Conservation (phyloP, 441 rosid genomes). For the Aquilaria agallochum region DNA sequence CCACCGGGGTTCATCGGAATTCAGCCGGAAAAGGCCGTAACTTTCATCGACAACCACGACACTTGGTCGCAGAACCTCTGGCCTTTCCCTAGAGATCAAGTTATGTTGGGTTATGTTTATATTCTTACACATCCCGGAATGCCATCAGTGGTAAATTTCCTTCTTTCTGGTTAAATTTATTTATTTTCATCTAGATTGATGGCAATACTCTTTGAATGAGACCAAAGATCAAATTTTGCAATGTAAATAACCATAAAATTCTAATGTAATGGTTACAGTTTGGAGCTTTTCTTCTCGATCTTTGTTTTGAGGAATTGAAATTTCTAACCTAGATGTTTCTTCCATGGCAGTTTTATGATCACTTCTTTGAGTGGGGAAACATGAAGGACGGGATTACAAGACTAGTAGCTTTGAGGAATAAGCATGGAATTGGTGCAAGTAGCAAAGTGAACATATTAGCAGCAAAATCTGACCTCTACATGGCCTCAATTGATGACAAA, state of each 20-base stretch:
- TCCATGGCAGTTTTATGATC: constrained; percentile 56
- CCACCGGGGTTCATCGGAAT: constrained; percentile 81
- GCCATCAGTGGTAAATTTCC: constrained; percentile 55
- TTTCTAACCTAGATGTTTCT: neutral
- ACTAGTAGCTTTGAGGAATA: constrained; percentile 39
- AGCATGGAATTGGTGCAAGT: constrained; percentile 29
- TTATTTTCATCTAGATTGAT: neutral
- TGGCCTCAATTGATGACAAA: constrained; percentile 55
- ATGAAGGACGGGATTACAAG: constrained; percentile 45
- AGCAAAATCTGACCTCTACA: constrained; percentile 47
- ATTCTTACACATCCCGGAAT: constrained; percentile 86
- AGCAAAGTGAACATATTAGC: constrained; percentile 49
- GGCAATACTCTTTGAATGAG: neutral
- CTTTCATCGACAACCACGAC: constrained; percentile 84
- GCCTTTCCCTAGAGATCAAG: constrained; percentile 83
- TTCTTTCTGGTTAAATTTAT: neutral
- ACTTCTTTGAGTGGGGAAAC: constrained; percentile 56
- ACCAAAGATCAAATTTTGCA: too few relatives aligned
- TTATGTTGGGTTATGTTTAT: constrained; percentile 87
- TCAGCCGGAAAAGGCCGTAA: constrained; percentile 66
- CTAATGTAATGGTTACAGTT: neutral
- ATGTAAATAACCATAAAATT: neutral
- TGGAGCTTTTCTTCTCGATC: neutral
- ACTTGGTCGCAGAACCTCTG: constrained; percentile 57
- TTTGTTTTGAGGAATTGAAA: neutral